A percentile compares a stretch with the other conserved stretches of the same genome.
Conservation (phyloP, 2,329 filamentous ascomycete genomes). For the Metarhizium robertsii region DNA sequence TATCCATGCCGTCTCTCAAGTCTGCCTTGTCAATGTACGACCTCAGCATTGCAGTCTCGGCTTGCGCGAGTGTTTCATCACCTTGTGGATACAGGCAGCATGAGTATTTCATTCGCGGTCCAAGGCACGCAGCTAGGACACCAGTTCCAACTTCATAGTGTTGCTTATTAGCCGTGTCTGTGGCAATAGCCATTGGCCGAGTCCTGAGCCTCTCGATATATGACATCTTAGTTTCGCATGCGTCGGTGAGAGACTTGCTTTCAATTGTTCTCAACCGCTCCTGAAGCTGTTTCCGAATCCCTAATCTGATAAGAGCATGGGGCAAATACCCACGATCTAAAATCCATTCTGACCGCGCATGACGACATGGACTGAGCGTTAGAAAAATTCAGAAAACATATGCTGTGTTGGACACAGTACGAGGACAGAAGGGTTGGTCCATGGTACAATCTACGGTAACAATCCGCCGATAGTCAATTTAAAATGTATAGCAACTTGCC, state of each 20-base stretch:
- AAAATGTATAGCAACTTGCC: background rate
- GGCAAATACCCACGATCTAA: constrained; percentile 59
- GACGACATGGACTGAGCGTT: background rate
- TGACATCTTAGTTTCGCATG: constrained; percentile 51
- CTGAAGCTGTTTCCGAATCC: constrained; percentile 57
- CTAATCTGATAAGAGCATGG: constrained; percentile 50
- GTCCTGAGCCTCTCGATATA: constrained; percentile 51
- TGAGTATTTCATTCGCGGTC: constrained; percentile 66
- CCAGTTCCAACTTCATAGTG: constrained; percentile 65
- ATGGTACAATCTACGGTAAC: background rate
- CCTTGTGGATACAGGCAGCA: constrained; percentile 55
- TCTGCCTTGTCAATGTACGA: constrained; percentile 52
- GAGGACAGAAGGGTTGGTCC: background rate
- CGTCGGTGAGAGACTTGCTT: constrained; percentile 40
- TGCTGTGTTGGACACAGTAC: background rate
- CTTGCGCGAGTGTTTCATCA: constrained; percentile 52
- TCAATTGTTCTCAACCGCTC: constrained; percentile 48
- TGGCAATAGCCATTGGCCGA: constrained; percentile 60
- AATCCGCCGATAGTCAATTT: no score
- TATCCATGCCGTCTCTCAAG: constrained; percentile 48
- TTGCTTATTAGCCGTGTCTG: constrained; percentile 55
- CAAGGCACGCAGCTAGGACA: constrained; percentile 50
- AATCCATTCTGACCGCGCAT: constrained; percentile 36
- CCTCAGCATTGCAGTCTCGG: constrained; percentile 57
- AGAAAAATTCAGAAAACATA: background rate